Base-by-base conservation (phyloP, 106 monocot species). In the Hemerocallis citrina region DNA sequence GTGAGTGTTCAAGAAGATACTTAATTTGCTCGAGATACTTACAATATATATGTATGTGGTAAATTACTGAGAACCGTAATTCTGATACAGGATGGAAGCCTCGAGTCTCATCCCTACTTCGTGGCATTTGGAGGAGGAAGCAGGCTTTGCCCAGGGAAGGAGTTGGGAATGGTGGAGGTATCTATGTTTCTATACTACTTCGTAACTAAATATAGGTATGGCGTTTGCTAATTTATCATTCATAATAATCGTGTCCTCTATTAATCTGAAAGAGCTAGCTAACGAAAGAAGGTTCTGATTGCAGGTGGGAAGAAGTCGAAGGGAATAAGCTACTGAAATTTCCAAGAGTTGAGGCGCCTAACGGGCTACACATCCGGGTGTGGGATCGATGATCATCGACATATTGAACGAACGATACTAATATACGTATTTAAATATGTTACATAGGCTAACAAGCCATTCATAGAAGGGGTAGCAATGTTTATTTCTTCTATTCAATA, bases 291-390 rank as follows among this genome's bases (percentile, higher is more conserved):
- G n/a, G n/a, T n/a, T n/a, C n/a, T n/a, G n/a, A n/a, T n/a, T 81
- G 49, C 76, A 90, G 90, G 82, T 90, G 90, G 90, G 85, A 90
- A 55, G 90, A 85, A 66, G 76, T 85, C 61, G 90, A 82, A 65
- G 73, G 67, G 23, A 70, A 85, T n/a, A 65, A 31, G 10, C 38
- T 90, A 64, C 47, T 85, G 60, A 90, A 73, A 65, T 90, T 90
- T 69, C 90, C 90, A 25, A 76, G 90, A 71, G 82, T 90, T 21
- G 69, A 85, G 67, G 90, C 90, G 63, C 85, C 90, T 1, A 79
- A 85, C 55, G 90, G 90, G 23, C 57, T 85, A 7, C 78, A 75
- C 10, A 82, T 90, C 50, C 58, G 65, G 38, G 59, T 59, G 37
- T 59, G 3, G 11, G 59, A 59, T 38, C 35, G 59, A 34, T 59